phyloP scores from a whole-genome alignment of 371 early-diverging fungal species.

The Haplosporangium sp. region DNA sequence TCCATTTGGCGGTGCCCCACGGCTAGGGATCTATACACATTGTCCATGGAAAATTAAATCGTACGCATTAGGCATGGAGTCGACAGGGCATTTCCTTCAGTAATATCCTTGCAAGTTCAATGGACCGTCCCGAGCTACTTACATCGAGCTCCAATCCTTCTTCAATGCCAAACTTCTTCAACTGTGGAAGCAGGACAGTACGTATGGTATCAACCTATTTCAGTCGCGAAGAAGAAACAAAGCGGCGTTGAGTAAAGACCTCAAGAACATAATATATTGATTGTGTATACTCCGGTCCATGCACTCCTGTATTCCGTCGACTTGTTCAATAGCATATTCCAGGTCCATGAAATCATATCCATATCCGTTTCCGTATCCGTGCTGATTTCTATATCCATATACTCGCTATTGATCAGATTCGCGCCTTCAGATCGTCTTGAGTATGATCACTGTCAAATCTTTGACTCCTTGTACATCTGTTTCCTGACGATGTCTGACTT shows the following conservation, averaged over 20 bases:
- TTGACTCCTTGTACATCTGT: too few species aligned
- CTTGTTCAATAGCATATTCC: too few species aligned
- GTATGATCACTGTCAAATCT: too few species aligned
- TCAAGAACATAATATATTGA: not conserved
- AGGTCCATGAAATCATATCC: too few species aligned
- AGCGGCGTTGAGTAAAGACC: not conserved
- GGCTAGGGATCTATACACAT: constrained; percentile 73
- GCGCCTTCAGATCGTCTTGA: too few species aligned
- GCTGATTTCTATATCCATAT: too few species aligned
- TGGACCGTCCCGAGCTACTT: constrained; percentile 1
- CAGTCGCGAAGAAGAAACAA: not conserved
- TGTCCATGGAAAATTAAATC: not conserved
- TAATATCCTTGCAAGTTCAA: not conserved
- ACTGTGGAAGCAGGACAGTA: constrained; percentile 87
- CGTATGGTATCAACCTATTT: constrained; percentile 89
- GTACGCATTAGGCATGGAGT: too few species aligned
- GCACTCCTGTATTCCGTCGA: too few species aligned
- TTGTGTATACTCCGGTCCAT: too few species aligned
- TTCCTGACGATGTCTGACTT: constrained; percentile 21
- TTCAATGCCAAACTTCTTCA: constrained; percentile 88
- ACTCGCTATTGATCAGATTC: too few species aligned
- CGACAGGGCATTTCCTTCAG: not conserved
- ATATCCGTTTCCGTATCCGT: too few species aligned
- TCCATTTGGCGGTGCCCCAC: constrained; percentile 96
- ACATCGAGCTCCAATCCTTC: constrained; percentile 86